A percentile compares a stretch with the other conserved stretches of the same genome.
phyloP scores from a whole-genome alignment of 1,284 basidiomycete genomes.

The Cryptococcus sp. region DNA sequence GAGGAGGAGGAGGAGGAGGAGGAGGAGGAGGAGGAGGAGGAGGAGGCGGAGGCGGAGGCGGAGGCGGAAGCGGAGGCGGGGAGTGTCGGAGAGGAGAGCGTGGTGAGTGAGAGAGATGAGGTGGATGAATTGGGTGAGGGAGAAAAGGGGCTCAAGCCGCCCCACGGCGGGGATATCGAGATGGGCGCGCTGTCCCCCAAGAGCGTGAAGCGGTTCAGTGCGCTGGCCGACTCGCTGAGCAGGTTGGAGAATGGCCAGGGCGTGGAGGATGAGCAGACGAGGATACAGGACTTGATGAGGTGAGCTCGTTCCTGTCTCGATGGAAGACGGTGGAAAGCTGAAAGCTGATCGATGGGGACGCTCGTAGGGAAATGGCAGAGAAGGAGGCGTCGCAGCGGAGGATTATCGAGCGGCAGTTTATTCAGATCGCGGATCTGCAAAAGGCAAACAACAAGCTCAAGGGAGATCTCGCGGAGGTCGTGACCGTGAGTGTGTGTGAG shows the following conservation, averaged over 20 bases:
- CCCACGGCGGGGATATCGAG: constrained; percentile 1
- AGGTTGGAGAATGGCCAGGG: constrained; percentile 11
- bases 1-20: neutral
- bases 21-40: no score
- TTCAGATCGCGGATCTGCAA: constrained; percentile 37
- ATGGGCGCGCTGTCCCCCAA: constrained; percentile 14
- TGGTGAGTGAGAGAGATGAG: neutral
- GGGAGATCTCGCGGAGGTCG: constrained; percentile 18
- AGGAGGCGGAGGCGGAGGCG: neutral
- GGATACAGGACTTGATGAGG: constrained; percentile 21
- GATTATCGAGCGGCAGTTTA: constrained; percentile 35
- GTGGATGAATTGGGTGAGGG: neutral
- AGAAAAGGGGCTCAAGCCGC: constrained; percentile 2
- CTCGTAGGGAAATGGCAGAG: constrained; percentile 28
- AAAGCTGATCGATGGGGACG: neutral
- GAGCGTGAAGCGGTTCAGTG: constrained; percentile 16
- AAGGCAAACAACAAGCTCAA: constrained; percentile 27
- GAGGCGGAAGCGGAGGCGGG: neutral
- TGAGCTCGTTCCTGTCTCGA: constrained; percentile 6
- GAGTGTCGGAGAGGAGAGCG: neutral
- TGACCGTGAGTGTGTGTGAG: constrained; percentile 12
- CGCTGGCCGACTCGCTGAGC: constrained; percentile 15
- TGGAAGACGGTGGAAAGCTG: neutral
- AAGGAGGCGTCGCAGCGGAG: constrained; percentile 34
- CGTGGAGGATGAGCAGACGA: constrained; percentile 9